Base-by-base conservation (phyloP, 2,329 filamentous ascomycete species). In the Paraconiothyrium brasiliense region DNA sequence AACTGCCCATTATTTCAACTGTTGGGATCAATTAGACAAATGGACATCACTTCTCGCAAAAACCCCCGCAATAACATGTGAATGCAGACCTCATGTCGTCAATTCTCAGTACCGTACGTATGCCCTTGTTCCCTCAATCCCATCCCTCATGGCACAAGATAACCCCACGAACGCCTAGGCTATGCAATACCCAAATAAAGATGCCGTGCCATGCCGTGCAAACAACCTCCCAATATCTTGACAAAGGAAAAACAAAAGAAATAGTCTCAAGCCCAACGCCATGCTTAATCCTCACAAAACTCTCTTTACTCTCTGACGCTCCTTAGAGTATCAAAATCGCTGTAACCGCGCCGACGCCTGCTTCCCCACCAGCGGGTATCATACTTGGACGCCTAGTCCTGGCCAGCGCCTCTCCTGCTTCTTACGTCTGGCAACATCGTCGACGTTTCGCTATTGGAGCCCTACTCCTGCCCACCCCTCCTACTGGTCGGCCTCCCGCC, bases 301-400 rank as follows among this genome's bases (percentile, higher is more conserved):
- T 9, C 14, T 44, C 13, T 22, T 8, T 3, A 48, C 46, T 30
- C 24, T 22, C 39, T 37, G 6, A 54, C 49, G 9, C 32, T 41
- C 49, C 34, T 24, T 34, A 47, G 24, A 9, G 24, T 13, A 1
- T 58, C 57, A 8, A 46, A 27, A 3, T 32, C 54, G 22, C 30
- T 58, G 48, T 48, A 43, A 2, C 34, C 57, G 30, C 58, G 27
- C 50, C 39, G 34, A 44, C 43, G 43, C 43, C 20, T 13, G 10
- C n/a, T 46, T 47, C 59, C 50, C 54, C 59, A 58, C 59, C 59
- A 61, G 32, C 55, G 20, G 2, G 32, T 49, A 58, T 59, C 60
- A 41, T 58, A 55, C 48, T 49, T 60, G 41, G 48, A 54, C 11
- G 4, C 57, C 60, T 56, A 62, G 22, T 62, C 60, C 48, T 11